Evolutionary conservation across 306 rosid species (phyloP), one percentile per base, ranked within the genome.

Genomic region (Vachellia pachyceras): DNA sequence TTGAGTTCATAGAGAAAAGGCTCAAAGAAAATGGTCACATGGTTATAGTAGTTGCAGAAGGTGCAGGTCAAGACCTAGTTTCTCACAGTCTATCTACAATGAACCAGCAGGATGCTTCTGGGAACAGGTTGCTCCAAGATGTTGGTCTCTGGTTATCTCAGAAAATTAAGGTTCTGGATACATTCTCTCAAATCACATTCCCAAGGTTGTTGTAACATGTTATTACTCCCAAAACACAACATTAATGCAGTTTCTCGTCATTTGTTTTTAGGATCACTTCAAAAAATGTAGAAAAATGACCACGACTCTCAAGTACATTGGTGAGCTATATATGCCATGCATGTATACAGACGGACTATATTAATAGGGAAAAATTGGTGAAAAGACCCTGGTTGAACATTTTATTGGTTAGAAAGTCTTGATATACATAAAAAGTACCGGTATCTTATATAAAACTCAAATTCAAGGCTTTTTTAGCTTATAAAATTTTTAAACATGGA

Each of bases 31-130:
- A 79, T 42, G 90, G 92, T n/a, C 92, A 89, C 82, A 81, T 89
- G 88, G 92, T 89, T 54, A 85, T 87, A 79, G 92, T 89, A 37
- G 79, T 89, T 18, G 92, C 92, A 6, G 92, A 87, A 85, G 92
- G 90, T 7, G 87, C 90, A 52, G 92, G 89, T 33, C 88, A 87
- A 55, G 90, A 85, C 6, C 85, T 85, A 57, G 52, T 85, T 36
- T 77, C 84, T 61, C 79, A 89, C 29, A 83, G 85, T 77, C 71
- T 40, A 57, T 45, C 69, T 8, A 40, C 44, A 3, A 60, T 69
- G 25, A 57, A 77, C 35, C 77, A 78, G 42, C 87, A 87, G 50
- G 92, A 87, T 77, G 86, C 89, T 76, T 87, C 89, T 0, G 89
- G 92, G 57, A 85, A 89, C 74, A 87, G 82, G 78, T 63, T 77